Base-by-base conservation (phyloP, 1,139 yeast species). In the Lodderomyces oxycetoniae region DNA sequence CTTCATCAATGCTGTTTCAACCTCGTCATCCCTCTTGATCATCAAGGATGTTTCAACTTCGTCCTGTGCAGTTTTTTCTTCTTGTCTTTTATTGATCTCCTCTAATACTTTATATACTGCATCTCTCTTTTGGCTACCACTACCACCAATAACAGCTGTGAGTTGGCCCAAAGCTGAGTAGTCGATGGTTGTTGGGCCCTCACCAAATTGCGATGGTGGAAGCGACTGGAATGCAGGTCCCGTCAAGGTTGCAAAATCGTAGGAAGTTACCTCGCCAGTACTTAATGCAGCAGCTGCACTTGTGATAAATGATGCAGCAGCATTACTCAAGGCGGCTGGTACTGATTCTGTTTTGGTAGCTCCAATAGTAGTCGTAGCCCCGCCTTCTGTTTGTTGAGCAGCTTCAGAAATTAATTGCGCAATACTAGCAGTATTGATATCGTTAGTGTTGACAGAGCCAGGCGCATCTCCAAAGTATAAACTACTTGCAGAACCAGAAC, bases 21-120 rank as follows among this genome's bases (percentile, higher is more conserved):
- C 33, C 21, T 35, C 38, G 26, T 37, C 37, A n/a, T n/a, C n/a
- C 42, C 49, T 59, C 31, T 43, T 45, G 30, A 47, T 20, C 10
- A 22, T 17, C n/a, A 33, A 20, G 5, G 35, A 38, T 27, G 34
- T 27, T 26, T 36, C 42, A 23, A 39, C 33, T 4, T 40, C 32
- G 6, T 8, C 13, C 11, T 41, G 31, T n/a, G n/a, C n/a, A n/a
- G n/a, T n/a, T 19, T 34, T 32, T 12, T 15, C 22, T 21, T 13
- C 22, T 12, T 40, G 30, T 35, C 44, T 42, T 37, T 41, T 41
- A 22, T 26, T 22, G 26, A 35, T 37, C 7, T 28, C 35, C 17
- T 29, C 17, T 17, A 40, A 35, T 2, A 31, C 39, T 32, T 36
- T 32, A 8, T 27, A 31, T 11, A 31, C 30, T 9, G 31, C 14